A percentile compares a stretch with the other conserved stretches of the same genome.
phyloP scores from a whole-genome alignment of 2,329 filamentous ascomycete genomes.

The Helotiales sp. region DNA sequence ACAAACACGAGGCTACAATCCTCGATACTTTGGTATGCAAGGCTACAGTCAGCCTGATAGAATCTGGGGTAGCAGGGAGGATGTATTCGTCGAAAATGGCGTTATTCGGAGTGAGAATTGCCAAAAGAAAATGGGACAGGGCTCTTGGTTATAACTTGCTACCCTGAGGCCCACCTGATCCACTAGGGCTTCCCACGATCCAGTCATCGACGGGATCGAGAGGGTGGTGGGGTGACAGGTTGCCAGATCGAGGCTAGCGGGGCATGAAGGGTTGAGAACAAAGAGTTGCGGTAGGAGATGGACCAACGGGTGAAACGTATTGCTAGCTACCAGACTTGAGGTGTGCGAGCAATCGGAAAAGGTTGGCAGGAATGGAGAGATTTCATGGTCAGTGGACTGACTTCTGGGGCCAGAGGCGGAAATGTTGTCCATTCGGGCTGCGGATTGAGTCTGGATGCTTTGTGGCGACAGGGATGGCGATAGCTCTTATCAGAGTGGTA shows the following conservation, averaged over 20 bases:
- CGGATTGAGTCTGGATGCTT: constrained; percentile 10
- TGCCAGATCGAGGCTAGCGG: constrained; percentile 7
- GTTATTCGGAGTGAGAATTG: constrained; percentile 8
- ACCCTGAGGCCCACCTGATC: not conserved
- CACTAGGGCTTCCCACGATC: not conserved
- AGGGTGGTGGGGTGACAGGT: constrained; percentile 12
- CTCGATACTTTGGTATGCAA: not conserved
- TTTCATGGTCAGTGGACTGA: not conserved
- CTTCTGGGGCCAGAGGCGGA: not conserved
- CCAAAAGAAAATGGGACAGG: constrained; percentile 1
- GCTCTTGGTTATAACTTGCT: constrained; percentile 1
- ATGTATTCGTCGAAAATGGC: constrained; percentile 7
- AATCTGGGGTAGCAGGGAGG: not conserved
- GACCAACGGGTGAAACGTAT: not conserved
- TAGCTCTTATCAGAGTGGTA: not conserved
- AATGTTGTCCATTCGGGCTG: constrained; percentile 13
- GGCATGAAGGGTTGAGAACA: constrained; percentile 1
- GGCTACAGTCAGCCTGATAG: constrained; percentile 4
- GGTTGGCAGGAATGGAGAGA: not conserved
- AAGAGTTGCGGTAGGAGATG: not conserved
- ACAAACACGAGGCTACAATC: not conserved
- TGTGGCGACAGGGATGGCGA: constrained; percentile 27
- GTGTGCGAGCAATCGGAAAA: not conserved
- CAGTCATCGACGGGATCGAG: not conserved
- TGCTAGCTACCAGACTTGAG: no score